phyloP scores from a whole-genome alignment of 2,329 filamentous ascomycete species.

The Aspergillus fischeri region DNA sequence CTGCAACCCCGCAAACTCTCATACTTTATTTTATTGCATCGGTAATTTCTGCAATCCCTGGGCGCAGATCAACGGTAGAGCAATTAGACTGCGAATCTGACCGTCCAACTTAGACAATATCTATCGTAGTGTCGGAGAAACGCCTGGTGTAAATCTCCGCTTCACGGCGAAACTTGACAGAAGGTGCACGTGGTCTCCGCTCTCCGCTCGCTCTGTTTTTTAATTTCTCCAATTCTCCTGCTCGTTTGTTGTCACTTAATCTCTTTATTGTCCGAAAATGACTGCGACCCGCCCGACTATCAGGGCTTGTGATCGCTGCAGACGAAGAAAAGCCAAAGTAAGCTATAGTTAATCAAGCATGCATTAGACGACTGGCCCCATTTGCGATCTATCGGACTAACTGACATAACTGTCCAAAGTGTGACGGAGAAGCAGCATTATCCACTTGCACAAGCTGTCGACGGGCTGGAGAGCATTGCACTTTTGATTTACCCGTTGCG shows the following conservation, averaged over 20 bases:
- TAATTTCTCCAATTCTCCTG: not conserved
- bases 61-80: not conserved
- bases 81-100: not conserved
- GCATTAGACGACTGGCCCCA: not conserved
- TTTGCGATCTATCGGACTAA: not conserved
- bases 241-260: not conserved
- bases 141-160: not conserved
- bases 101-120: not conserved
- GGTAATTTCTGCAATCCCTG: not conserved
- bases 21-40: not conserved
- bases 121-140: not conserved
- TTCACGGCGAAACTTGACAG: not conserved
- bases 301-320: constrained; percentile 1
- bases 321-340: not conserved
- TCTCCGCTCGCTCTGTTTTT: not conserved
- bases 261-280: constrained; percentile 18
- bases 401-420: not conserved
- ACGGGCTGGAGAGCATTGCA: constrained; percentile 31
- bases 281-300: not conserved
- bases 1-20: not conserved
- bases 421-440: not conserved
- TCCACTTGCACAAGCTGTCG: constrained; percentile 21
- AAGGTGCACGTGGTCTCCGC: not conserved
- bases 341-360: not conserved
- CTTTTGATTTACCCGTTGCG: constrained; percentile 37